Evolutionary conservation across 768 basidiomycete species (phyloP), one percentile per base, ranked within the genome.

Genomic region (Clavaria fumosa): DNA sequence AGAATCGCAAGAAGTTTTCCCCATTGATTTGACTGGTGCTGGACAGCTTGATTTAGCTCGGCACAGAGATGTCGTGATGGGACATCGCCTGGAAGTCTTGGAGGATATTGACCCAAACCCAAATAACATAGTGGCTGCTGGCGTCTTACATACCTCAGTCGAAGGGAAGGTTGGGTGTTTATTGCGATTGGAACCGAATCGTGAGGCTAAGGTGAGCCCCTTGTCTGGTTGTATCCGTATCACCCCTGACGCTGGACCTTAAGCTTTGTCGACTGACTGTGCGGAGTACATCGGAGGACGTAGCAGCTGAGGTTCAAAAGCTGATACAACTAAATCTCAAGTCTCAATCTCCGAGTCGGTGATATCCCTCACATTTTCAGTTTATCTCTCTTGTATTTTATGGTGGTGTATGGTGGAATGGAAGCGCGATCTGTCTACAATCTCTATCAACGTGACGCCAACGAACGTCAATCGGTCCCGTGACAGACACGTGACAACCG

Each of bases 91-190:
- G 38, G 76, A 81, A 37, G 50, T 91, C 18, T 62, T 97, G 32
- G 70, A 78, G 2, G 83, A 76, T 19, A 73, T 97, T 39, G 95
- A 99, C 52, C 86, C 90, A 20, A 99, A 95, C 56, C 78, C 82
- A n/a, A 76, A 67, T 51, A 99, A 99, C 51, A 56, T 89, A 30
- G 91, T 97, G 12, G 83, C 74, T 15, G 95, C 90, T n/a, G 91
- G 83, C n/a, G 85, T 99, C 22, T 61, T 99, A 35, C 89, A 97
- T 54, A 93, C 78, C 63, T 78, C 81, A n/a, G 56, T 63, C 4
- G 81, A 81, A 3, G 93, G 93, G 23, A 97, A 97, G 58, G 86
- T 97, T 35, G 95, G 95, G 4, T 97, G 95, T 52, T 62, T 99
- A 44, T 57, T 96, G 45, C 71, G 95, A 38, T 55, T 96, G 20